Percentiles rank a stretch among this genome's conserved stretches.
Conservation (phyloP, 2,329 filamentous ascomycete genomes). For the Botrytis byssoidea region DNA sequence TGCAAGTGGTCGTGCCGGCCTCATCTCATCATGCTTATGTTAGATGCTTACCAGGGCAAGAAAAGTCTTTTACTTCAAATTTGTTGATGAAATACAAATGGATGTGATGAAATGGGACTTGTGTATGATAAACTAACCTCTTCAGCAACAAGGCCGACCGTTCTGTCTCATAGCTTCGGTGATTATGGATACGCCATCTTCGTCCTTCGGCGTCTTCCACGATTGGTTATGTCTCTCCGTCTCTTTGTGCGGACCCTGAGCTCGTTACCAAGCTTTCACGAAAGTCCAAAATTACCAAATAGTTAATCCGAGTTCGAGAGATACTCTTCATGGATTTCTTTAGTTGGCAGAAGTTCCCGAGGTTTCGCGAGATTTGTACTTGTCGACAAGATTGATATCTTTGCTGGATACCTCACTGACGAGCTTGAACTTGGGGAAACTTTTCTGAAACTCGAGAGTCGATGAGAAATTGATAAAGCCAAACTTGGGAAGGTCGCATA, state of each 20-base stretch:
- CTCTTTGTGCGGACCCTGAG: background rate
- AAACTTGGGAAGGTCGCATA: background rate
- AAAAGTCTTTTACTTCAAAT: constrained; percentile 6
- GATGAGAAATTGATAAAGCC: background rate
- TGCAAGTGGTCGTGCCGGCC: background rate
- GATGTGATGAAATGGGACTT: constrained; percentile 14
- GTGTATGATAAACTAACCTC: constrained; percentile 1
- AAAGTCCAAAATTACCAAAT: background rate
- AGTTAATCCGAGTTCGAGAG: background rate
- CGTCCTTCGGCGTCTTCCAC: background rate
- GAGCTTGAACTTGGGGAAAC: background rate
- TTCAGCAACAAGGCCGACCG: constrained; percentile 9
- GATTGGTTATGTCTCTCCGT: constrained; percentile 20
- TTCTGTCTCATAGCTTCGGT: constrained; percentile 11
- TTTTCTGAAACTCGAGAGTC: background rate
- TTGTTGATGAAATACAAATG: constrained; percentile 12
- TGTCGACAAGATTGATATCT: background rate
- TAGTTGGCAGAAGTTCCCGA: background rate
- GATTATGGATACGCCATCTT: constrained; percentile 21
- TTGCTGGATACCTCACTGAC: background rate
- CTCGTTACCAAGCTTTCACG: constrained; percentile 12
- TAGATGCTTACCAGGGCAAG: background rate
- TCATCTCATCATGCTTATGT: constrained; percentile 6
- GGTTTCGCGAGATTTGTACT: background rate
- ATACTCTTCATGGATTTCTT: background rate